Evolutionary conservation across 164 flowering plant species (phyloP), one percentile per base, ranked within the genome.

Genomic region (Chimonanthus salicifolius): DNA sequence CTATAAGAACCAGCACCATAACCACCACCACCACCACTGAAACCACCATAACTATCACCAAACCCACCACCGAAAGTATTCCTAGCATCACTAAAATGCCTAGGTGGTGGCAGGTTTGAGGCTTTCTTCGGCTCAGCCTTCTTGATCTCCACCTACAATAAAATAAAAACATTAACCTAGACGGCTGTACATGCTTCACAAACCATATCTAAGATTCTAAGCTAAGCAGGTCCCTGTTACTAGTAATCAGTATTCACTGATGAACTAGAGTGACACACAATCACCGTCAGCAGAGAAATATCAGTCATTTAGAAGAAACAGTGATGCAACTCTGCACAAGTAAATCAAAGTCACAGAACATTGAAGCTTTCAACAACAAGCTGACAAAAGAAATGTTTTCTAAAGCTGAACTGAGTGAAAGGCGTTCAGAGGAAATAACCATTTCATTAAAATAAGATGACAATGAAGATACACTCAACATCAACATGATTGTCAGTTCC

Each of bases 51-150:
- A 64, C 80, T 76, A 75, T 87, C 97, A 47, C 85, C 91, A 80
- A 72, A 85, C 21, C 88, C 95, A 78, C 87, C 82, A 75, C 83
- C 86, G 82, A 63, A 87, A 70, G 83, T 21, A 64, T 87, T 74
- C 78, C 88, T 88, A 54, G 91, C 81, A 68, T 83, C 86, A 72
- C 69, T 77, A 74, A 73, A 85, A 69, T 92, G 88, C 81, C 80
- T 90, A 45, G 92, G 75, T 62, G 89, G 80, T 4, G 85, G 88
- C 44, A 85, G 81, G 71, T 86, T 85, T 63, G 82, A 71, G 45
- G 88, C 82, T 74, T 89, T 92, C 84, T 89, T 92, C 66, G 98
- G 98, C 74, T 92, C 98, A 8, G 98, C 98, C 86, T 88, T 92
- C 89, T 91, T 92, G 74, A 92, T 86, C 79, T 92, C 98, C 81